phyloP scores from a whole-genome alignment of 345 rosid species.

The Punica granatum region DNA sequence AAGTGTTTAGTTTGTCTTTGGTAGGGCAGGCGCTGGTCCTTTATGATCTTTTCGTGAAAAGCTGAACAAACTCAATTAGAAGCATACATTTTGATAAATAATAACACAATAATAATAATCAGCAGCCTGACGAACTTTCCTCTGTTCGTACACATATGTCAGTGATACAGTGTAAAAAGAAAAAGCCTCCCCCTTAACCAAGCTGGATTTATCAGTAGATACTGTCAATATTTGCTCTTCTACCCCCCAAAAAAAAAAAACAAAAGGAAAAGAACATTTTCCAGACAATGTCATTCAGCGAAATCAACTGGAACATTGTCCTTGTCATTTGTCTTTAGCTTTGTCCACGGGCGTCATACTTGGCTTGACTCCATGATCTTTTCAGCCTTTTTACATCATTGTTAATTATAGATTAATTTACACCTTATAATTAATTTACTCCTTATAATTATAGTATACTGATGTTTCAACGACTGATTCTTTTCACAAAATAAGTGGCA shows the following conservation, averaged over 20 bases:
- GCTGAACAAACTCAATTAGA: neutral
- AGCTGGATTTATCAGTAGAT: slow-evolving; percentile 6
- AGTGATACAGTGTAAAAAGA: neutral
- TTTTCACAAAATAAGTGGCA: too few relatives aligned
- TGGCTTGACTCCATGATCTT: too few relatives aligned
- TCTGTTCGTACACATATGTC: neutral
- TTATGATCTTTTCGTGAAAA: neutral
- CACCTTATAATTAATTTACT: too few relatives aligned
- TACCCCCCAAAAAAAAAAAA: neutral
- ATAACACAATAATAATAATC: neutral
- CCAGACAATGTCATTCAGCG: neutral
- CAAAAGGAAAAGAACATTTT: neutral
- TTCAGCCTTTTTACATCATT: too few relatives aligned
- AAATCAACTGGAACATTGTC: neutral
- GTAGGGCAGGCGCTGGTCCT: too few relatives aligned
- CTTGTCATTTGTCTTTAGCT: neutral
- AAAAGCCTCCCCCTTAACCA: neutral
- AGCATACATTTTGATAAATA: neutral
- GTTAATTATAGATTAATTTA: too few relatives aligned
- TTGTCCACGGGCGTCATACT: neutral
- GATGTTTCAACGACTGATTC: too few relatives aligned
- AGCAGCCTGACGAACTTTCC: neutral
- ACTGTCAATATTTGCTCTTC: neutral
- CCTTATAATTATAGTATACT: too few relatives aligned
- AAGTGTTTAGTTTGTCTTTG: too few relatives aligned